Percentiles rank a stretch among this genome's conserved stretches.
Conservation (phyloP, 2,329 filamentous ascomycete genomes). For the Cadophora sp. region DNA sequence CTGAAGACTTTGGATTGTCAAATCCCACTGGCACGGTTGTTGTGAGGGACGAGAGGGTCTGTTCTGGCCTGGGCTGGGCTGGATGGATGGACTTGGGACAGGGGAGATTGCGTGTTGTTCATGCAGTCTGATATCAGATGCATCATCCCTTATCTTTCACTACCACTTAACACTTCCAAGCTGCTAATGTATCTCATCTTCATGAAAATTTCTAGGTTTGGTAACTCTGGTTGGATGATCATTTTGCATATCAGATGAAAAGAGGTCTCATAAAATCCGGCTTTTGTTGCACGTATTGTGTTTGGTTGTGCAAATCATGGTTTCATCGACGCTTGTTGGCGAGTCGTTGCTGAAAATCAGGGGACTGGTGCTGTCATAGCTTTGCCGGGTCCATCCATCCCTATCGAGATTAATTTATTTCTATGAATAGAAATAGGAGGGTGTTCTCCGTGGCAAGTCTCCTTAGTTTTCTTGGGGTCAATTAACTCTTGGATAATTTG, state of each 20-base stretch:
- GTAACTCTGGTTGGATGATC: not conserved
- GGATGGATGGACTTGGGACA: not conserved
- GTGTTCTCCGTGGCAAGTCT: no score
- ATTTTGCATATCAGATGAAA: not conserved
- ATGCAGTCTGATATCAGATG: constrained; percentile 19
- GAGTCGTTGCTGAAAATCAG: constrained; percentile 1
- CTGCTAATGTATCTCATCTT: not conserved
- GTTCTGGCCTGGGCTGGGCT: no score
- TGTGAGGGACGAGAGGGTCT: not conserved
- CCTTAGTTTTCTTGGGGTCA: no score
- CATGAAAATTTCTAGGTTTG: not conserved
- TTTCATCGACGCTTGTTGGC: constrained; percentile 1
- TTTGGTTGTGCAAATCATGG: not conserved
- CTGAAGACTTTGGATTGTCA: not conserved
- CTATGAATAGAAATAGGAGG: not conserved
- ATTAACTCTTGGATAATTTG: no score
- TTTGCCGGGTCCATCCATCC: not conserved
- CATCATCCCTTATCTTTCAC: not conserved
- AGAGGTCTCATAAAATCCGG: not conserved
- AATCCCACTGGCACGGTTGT: not conserved
- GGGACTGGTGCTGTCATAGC: not conserved
- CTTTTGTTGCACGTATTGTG: constrained; percentile 10
- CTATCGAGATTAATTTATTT: not conserved
- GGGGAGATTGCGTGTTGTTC: constrained; percentile 3
- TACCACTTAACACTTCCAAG: not conserved